Evolutionary conservation across 768 basidiomycete genomes (phyloP), one percentile per base, ranked within the genome.

Genomic region (Auriscalpium orientale): DNA sequence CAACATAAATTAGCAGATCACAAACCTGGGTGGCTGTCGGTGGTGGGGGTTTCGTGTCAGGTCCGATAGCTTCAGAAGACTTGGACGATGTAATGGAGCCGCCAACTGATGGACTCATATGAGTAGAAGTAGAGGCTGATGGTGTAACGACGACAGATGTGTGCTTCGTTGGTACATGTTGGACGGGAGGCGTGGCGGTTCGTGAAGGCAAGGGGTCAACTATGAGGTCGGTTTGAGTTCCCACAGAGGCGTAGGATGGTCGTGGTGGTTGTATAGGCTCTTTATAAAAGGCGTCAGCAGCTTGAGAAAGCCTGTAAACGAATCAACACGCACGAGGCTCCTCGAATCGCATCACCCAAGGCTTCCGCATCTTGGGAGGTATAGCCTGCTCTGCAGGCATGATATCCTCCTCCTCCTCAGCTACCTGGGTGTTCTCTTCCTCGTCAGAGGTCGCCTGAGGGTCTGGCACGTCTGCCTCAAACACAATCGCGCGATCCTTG

Each of bases 341-440:
- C 58, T 81, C 77, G 50, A 65, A 56, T 64, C 74, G 76, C 64
- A 71, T 82, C 45, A 71, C 73, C 82, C 83, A 84, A 28, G 78
- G 76, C 64, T 80, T 76, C 50, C 83, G 75, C 80, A 85, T 79
- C 71, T 83, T 85, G 21, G 84, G 84, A 46, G 83, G 83, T 33
- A 84, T 72, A 55, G 70, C 69, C 55, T 74, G 70, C 45, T 70
- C 67, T 22, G 62, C 48, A n/a, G 70, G 65, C 20, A 55, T 47
- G 16, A 46, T 10, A n/a, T 68, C 64, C 40, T 73, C 72, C 52
- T 80, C 76, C 46, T 76, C 76, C 52, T 72, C 70, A 38, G 65
- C 68, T 50, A 71, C 68, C 58, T 74, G 70, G 21, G 71, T 70
- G 58, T 72, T 69, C 36, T 72, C 75, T 57, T 79, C 76, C 16